These are phyloP conservation scores for Cyclotella kingstonii DNA, from an alignment of 108 stramenopile genomes.

Conservation along the genomic window DNA sequence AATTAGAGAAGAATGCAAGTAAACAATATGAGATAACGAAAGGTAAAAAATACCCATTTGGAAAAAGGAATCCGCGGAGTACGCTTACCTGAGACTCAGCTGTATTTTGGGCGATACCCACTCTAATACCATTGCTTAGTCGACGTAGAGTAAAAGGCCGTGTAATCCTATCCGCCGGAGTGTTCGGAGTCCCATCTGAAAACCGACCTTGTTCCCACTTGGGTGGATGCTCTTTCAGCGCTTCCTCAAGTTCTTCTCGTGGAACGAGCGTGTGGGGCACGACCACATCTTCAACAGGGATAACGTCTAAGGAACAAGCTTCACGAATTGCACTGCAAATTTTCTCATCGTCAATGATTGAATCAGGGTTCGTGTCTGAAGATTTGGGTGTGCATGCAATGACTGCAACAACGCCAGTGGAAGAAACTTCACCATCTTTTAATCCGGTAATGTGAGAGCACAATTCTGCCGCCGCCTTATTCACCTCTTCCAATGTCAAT, in stretches of 20 bases:
- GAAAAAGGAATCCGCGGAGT: too few relatives aligned
- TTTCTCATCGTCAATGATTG: conserved; percentile 65
- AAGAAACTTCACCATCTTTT: conserved; percentile 59
- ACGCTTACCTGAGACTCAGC: conserved; percentile 73
- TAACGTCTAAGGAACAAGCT: conserved; percentile 75
- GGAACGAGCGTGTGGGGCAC: conserved; percentile 83
- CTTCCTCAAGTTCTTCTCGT: conserved; percentile 62
- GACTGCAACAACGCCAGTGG: conserved; percentile 70
- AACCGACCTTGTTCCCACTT: conserved; percentile 76
- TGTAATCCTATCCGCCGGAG: conserved; percentile 78
- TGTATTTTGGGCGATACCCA: conserved; percentile 77
- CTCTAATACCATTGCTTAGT: conserved; percentile 80
- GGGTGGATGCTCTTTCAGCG: conserved; percentile 63
- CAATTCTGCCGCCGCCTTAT: conserved; percentile 86
- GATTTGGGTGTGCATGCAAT: conserved; percentile 84
- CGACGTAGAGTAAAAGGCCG: conserved; percentile 86
- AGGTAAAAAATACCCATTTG: too few relatives aligned
- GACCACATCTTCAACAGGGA: conserved; percentile 82
- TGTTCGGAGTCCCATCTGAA: conserved; percentile 87
- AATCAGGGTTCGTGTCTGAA: conserved; percentile 38
- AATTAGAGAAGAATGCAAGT: neutral
- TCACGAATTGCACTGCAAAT: conserved; percentile 74
- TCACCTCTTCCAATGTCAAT: conserved; percentile 93
- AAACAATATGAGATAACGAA: too few relatives aligned
- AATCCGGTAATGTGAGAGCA: conserved; percentile 89